phyloP scores from a whole-genome alignment of 2,329 filamentous ascomycete genomes.

The Pseudogymnoascus sp. region DNA sequence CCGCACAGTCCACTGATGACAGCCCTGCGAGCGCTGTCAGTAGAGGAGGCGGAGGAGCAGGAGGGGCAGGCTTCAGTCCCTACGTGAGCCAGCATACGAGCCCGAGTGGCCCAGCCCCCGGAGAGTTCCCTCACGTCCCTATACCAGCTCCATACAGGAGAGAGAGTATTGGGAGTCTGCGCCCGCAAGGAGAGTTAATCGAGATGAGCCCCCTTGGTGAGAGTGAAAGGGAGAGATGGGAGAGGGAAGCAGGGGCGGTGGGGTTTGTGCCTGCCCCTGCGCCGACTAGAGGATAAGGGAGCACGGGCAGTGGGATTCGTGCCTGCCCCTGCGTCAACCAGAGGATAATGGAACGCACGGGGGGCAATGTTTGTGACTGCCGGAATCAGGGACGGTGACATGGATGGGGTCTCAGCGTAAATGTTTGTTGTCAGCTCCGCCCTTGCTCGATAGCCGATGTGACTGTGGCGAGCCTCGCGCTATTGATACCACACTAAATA shows the following conservation, averaged over 20 bases:
- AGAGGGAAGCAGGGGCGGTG: background rate
- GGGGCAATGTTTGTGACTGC: background rate
- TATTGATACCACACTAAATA: constrained; percentile 1
- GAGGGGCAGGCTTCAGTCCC: background rate
- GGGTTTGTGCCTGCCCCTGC: background rate
- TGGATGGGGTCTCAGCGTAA: background rate
- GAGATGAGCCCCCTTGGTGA: background rate
- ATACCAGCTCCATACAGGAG: background rate
- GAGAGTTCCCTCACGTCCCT: background rate
- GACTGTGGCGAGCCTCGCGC: background rate
- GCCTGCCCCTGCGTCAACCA: background rate
- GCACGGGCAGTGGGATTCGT: background rate
- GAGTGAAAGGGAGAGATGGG: background rate
- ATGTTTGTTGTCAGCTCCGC: background rate
- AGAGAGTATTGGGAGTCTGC: background rate
- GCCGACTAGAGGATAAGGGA: background rate
- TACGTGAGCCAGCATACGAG: background rate
- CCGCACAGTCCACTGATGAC: background rate
- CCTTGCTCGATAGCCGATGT: background rate
- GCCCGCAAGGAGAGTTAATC: background rate
- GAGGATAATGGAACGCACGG: background rate
- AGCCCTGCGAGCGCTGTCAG: background rate
- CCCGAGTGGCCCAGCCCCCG: background rate
- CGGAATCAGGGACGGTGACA: background rate
- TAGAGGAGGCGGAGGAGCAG: background rate